Conservation (phyloP, 2,329 filamentous ascomycete species). For the Lachnellula occidentalis region DNA sequence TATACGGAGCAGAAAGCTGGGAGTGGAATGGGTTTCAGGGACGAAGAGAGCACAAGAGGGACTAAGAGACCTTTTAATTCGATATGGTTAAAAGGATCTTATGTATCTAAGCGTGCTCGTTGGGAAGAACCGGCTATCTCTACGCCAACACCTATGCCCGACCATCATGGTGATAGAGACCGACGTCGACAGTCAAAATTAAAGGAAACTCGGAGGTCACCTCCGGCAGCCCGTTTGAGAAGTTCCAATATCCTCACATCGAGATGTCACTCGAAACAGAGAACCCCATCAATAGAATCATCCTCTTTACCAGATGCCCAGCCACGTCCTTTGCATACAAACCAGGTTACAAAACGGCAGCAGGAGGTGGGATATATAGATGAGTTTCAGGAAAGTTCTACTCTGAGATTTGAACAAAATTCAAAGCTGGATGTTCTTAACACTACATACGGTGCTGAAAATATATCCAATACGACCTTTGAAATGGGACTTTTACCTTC, state of each 20-base stretch:
- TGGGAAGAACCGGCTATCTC: constrained; percentile 23
- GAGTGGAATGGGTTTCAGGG: neutral
- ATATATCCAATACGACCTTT: constrained; percentile 6
- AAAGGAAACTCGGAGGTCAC: neutral
- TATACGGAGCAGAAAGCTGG: neutral
- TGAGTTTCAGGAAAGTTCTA: neutral
- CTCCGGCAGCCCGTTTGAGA: neutral
- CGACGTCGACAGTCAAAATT: constrained; percentile 4
- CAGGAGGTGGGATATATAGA: neutral
- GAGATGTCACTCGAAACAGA: neutral
- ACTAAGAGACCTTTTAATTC: constrained; percentile 19
- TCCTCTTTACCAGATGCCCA: neutral
- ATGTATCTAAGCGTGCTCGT: constrained; percentile 26
- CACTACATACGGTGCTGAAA: neutral
- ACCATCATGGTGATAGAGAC: neutral
- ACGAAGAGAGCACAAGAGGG: neutral
- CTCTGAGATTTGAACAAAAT: neutral
- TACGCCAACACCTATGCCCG: constrained; percentile 26
- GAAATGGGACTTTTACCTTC: constrained; percentile 8
- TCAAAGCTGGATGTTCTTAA: neutral
- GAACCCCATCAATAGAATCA: neutral
- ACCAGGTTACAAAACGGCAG: neutral
- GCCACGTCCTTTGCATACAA: neutral
- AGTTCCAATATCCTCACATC: neutral
- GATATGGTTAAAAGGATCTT: constrained; percentile 29